Evolutionary conservation across 108 stramenopile genomes (phyloP).

Genomic region (Poteriospumella lacustris): DNA sequence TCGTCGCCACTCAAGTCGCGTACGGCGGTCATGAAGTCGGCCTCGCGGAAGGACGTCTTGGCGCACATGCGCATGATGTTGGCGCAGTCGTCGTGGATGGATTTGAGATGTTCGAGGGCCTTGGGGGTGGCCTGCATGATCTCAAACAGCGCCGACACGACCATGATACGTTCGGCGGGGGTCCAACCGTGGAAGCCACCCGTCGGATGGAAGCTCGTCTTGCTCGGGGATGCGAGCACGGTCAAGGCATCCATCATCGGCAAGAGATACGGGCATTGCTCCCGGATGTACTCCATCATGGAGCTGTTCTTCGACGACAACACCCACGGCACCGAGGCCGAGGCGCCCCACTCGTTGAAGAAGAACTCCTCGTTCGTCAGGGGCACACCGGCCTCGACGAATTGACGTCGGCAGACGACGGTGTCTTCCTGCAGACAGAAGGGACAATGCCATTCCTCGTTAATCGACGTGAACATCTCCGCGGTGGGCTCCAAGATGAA

Average conservation of each 20-base stretch:
- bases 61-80: neutral
- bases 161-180: neutral
- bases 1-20: neutral
- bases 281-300: neutral
- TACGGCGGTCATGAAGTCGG: slow-evolving; percentile 9
- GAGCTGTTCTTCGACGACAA: neutral
- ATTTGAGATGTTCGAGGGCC: neutral
- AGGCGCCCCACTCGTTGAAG: slow-evolving; percentile 12
- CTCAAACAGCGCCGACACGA: neutral
- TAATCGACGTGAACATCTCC: neutral
- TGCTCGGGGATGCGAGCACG: neutral
- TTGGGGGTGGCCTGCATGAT: neutral
- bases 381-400: neutral
- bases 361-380: neutral
- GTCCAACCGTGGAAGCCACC: neutral
- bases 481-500: neutral
- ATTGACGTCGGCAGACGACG: neutral
- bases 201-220: neutral
- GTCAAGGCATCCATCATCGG: neutral
- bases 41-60: neutral
- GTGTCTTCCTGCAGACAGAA: slow-evolving; percentile 21
- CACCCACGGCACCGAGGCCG: slow-evolving; percentile 13
- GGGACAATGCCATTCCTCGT: slow-evolving; percentile 22
- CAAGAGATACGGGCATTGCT: neutral
- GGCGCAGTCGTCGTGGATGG: neutral